Evolutionary conservation across 345 rosid species (phyloP).

Genomic region (Diplotaxis tenuifolia): DNA sequence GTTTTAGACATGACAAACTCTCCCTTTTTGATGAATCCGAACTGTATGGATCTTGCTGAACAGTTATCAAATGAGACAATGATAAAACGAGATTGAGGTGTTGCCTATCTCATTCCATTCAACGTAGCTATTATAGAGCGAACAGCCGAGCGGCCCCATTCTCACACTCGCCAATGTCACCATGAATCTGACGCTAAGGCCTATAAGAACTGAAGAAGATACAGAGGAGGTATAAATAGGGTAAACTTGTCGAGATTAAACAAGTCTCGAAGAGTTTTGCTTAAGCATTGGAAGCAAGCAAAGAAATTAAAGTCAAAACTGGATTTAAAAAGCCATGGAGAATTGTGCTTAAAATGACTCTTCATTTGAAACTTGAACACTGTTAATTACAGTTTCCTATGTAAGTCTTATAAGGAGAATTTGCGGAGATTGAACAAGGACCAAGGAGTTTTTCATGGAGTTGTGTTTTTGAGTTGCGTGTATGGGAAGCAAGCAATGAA

Average conservation of each 20-base stretch:
- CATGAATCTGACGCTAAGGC: neutral
- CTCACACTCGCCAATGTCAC: neutral
- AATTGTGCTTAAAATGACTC: too few species aligned
- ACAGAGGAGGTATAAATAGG: neutral
- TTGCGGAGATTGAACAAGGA: neutral
- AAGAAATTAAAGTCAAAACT: too few species aligned
- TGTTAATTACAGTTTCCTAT: too few species aligned
- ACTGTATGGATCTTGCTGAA: neutral
- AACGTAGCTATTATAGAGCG: accelerated
- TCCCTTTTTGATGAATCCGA: neutral
- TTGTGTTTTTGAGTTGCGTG: neutral
- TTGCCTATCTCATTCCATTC: neutral
- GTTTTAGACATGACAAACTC: neutral
- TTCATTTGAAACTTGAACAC: too few species aligned
- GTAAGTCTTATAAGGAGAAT: too few species aligned
- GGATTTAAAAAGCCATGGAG: too few species aligned
- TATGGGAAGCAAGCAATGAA: neutral
- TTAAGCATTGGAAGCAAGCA: too few species aligned
- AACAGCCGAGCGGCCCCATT: neutral
- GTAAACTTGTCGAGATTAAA: neutral
- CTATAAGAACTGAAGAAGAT: neutral
- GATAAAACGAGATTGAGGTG: neutral
- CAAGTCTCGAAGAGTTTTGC: constrained; percentile 1
- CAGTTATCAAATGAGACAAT: neutral
- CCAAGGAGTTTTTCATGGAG: neutral